Conservation (phyloP, 768 basidiomycete genomes). For the Mycena galopus region DNA sequence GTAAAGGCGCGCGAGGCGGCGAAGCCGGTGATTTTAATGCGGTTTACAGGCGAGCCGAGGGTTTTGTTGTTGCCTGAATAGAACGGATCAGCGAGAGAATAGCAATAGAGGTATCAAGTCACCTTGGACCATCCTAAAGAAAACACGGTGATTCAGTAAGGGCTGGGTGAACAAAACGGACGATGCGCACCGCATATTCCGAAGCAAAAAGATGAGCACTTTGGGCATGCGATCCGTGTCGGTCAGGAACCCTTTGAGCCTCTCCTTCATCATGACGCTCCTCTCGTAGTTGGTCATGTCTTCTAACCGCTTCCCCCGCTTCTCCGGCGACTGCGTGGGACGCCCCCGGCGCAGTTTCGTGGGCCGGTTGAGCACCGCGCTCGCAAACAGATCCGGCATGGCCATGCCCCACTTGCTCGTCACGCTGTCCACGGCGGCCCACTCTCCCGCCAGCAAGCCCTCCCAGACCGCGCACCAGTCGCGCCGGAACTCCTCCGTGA, state of each 20-base stretch:
- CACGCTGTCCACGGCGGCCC: conserved; percentile 62
- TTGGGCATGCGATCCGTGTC: conserved; percentile 88
- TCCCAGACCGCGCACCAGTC: conserved; percentile 88
- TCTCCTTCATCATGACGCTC: conserved; percentile 77
- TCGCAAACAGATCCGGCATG: conserved; percentile 79
- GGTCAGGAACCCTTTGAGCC: conserved; percentile 71
- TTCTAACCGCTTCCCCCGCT: conserved; percentile 37
- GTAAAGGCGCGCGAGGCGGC: conserved; percentile 82
- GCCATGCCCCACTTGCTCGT: conserved; percentile 78
- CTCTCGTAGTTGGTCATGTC: conserved; percentile 75
- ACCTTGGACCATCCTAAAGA: conserved; percentile 63
- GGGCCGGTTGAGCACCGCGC: conserved; percentile 78
- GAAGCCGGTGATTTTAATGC: conserved; percentile 89
- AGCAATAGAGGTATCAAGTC: conserved; percentile 17
- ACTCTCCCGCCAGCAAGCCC: conserved; percentile 69
- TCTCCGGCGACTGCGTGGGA: conserved; percentile 41
- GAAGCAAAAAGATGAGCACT: conserved; percentile 78
- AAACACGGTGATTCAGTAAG: not conserved
- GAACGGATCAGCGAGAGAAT: conserved; percentile 42
- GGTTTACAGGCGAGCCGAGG: conserved; percentile 89
- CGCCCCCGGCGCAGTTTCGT: conserved; percentile 57
- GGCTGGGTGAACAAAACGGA: not conserved
- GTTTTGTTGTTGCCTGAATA: conserved; percentile 80
- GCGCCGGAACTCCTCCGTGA: conserved; percentile 74
- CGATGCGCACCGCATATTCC: conserved; percentile 74